Conservation (phyloP, 441 rosid genomes). For the Populus hybrid region DNA sequence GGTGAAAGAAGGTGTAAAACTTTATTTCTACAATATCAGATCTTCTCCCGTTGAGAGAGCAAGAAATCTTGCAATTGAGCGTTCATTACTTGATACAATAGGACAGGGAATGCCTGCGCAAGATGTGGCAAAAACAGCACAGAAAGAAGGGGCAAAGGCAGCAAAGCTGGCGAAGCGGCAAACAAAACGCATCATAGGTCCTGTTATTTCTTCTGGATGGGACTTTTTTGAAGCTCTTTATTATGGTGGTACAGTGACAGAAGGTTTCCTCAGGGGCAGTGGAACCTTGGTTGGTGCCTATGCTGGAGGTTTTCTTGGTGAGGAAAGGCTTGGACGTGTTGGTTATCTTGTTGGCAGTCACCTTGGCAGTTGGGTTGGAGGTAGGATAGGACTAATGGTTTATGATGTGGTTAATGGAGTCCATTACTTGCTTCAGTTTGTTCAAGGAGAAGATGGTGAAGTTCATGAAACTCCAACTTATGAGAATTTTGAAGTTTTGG, state of each 20-base stretch:
- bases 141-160: constrained; percentile 74
- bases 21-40: constrained; percentile 76
- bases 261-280: constrained; percentile 77
- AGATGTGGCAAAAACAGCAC: constrained; percentile 71
- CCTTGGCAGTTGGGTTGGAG: constrained; percentile 92
- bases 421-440: constrained; percentile 36
- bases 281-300: constrained; percentile 84
- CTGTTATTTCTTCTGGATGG: constrained; percentile 87
- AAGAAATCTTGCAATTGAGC: constrained; percentile 58
- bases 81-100: constrained; percentile 54
- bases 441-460: constrained; percentile 29
- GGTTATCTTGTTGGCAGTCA: constrained; percentile 92
- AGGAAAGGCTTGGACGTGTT: constrained; percentile 68
- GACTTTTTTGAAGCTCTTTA: constrained; percentile 93
- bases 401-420: constrained; percentile 74
- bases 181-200: constrained; percentile 85
- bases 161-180: constrained; percentile 70
- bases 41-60: constrained; percentile 74
- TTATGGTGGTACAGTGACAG: constrained; percentile 80
- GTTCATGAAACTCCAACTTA: constrained; percentile 3
- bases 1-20: constrained; percentile 85
- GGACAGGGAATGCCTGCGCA: constrained; percentile 50
- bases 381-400: constrained; percentile 80
- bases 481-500: constrained; percentile 9
- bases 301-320: constrained; percentile 67